Evolutionary conservation across 768 basidiomycete species (phyloP), one percentile per base, ranked within the genome.

Genomic region (Lactarius hengduanensis): DNA sequence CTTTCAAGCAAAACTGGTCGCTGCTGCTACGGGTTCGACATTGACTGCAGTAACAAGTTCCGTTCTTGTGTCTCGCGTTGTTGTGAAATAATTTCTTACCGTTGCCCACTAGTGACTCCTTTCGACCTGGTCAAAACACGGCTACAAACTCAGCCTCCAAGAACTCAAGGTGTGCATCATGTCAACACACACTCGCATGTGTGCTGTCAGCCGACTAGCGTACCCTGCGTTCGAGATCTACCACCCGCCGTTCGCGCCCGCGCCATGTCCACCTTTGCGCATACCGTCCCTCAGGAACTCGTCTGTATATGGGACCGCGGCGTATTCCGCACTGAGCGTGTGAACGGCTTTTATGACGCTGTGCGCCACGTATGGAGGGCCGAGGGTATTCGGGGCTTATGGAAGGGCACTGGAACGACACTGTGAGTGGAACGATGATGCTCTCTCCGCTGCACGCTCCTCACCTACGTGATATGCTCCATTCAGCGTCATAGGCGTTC

Each of bases 61-160:
- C 50, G 50, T 86, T 78, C 5, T 11, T 15, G 38, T 36, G 41
- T 38, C 26, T 56, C 32, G 20, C 34, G 60, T 22, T 32, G 20
- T 59, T 40, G 26, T 6, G 6, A 47, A 28, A 15, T 15, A 41
- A 11, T 16, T 11, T 13, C 54, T 30, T 40, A 66, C 70, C 30
- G 3, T 28, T 47, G 18, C 59, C 50, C 61, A 38, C 11, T 74
- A 98, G 96, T 99, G 97, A 98, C 96, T 3, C 97, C 97, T 3
- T 99, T 99, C 76, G 97, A 99, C 77, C 94, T 99, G 62, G 84
- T 98, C 71, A 98, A 98, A 77, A 98, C 96, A 15, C 87, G 97
- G 34, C 80, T 99, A 20, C 97, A 99, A 76, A 98, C 97, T 0
- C 94, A 92, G 75, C 89, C 88, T n/a, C 79, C 82, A 60, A 26